Evolutionary conservation across 148 eudicot genomes (phyloP), one percentile per base, ranked within the genome.

Genomic region (Rhododendron henanense): DNA sequence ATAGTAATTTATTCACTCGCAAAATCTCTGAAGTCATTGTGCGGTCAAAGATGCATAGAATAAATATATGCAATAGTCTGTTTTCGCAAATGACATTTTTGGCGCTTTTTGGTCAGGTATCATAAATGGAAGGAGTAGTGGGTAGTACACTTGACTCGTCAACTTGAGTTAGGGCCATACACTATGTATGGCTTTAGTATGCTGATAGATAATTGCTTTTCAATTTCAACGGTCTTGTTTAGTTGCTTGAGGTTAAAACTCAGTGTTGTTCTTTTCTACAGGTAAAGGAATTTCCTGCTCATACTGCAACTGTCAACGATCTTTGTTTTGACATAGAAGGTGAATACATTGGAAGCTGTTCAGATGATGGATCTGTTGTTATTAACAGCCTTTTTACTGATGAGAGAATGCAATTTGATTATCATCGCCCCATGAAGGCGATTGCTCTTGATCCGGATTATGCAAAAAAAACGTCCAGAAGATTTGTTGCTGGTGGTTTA

Each of bases 401-500:
- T 80, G 97, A 95, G 87, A 94, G 88, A 89, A 87, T 94, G 88
- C 92, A 91, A 90, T 97, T 92, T 93, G 96, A 97, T 85, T 97
- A 97, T 90, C 98, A 95, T 88, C 95, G 98, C 84, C 99, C 99
- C 18, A 95, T 97, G 96, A 97, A 97, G 90, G 92, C 95, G 47
- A 93, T 97, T 88, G 95, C 99, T 71, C 87, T 97, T 83, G 99
- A 97, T 90, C 99, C 99, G 87, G 97, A 97, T 85, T 97, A 94
- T 91, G 92, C 90, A 65, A 92, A 92, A 85, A 95, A 91, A 87
- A 83, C 94, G 71, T 90, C 98, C 78, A 92, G 89, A 90, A 94
- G 99, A 89, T 97, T 95, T 91, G 99, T 95, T 75, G 91, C 98
- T 85, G 99, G 99, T 87, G 99, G 99, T 86, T 90, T 97, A 89